Base-by-base conservation (phyloP, 352 stramenopile genomes). In the Globisporangium iwayamae region DNA sequence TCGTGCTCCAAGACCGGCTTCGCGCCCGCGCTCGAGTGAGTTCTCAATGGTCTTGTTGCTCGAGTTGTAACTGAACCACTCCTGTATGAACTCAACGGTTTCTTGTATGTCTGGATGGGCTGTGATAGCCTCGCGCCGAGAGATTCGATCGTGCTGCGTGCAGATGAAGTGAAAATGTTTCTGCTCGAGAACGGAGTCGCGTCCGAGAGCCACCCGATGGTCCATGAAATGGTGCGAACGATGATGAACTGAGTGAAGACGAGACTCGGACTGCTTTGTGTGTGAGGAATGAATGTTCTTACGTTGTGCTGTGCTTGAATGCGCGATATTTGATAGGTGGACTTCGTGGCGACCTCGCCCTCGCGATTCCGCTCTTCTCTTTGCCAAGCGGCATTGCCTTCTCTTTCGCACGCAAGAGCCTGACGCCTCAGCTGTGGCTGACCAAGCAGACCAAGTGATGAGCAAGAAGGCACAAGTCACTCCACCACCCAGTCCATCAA, bases 21-120 rank as follows among this genome's bases (percentile, higher is more conserved):
- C 63, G 85, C 85, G 6, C 85, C 83, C 48, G 75, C 85, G 36
- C 74, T 94, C 7, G 75, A 88, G 82, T 94, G 72, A 56, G 78
- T 71, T 11, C 18, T 13, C 22, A 53, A 13, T 11, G 45, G 7
- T 4, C 30, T 30, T 39, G 8, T 38, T 60, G 30, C 14, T 59
- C 14, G 1, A 7, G 41, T 18, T 1, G 22, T 36, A 36, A 34
- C 39, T 50, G 9, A 10, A 8, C 22, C 7, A 25, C 6, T 54
- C 11, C 20, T 51, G 39, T 55, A 11, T 11, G 36, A 18, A 55
- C 30, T 47, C 30, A 18, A 53, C 52, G 28, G 38, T 47, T 72
- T 38, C 8, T 25, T 39, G 58, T 60, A 43, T 28, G 25, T 28
- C 25, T 57, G 34, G 56, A 18, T 25, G 41, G 28, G 43, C 5